Evolutionary conservation across 176 grass and related monocot genomes (phyloP), one percentile per base, ranked within the genome.

Genomic region (Aegilops bicornis): DNA sequence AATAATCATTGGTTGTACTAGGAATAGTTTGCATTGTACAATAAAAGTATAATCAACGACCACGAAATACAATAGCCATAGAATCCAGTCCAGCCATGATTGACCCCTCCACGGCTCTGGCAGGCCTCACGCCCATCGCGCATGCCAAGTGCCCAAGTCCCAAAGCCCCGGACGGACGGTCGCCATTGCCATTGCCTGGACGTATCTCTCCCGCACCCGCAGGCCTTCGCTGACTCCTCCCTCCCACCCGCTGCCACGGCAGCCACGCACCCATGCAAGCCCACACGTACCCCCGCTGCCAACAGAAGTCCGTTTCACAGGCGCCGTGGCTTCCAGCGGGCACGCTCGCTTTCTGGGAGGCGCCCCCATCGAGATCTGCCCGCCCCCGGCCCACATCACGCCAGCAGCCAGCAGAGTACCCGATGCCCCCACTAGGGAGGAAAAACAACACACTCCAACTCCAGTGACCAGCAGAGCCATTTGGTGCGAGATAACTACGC

Each of bases 251-350:
- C 10, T 15, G 74, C 82, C 82, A 45, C 77, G 24, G 70, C 10
- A 8, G 74, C 82, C 82, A 45, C 77, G 24, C 85, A 87, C 77
- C 25, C 85, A 87, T 87, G 85, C 85, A 80, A 61, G 22, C 47
- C 77, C 85, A 86, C 85, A 80, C 85, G 85, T 80, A 67, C 11
- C 0, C 56, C 12, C 45, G 32, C 6, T 9, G 4, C 12, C 81
- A 39, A 32, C 74, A 56, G 9, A 76, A 76, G 73, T 77, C 74
- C 8, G 74, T 77, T 77, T 6, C 9, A 27, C 82, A 16, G 10
- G 2, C 68, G 10, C 31, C 70, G 9, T 73, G 36, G 56, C 36
- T 2, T 50, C 42, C 30, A 50, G 60, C 73, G 2, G 43, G 32
- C 63, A 68, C 64, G 64, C 31, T 2, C 30, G 31, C 75, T 20